Base-by-base conservation (phyloP, 345 rosid genomes). In the Barbarea vulgaris region DNA sequence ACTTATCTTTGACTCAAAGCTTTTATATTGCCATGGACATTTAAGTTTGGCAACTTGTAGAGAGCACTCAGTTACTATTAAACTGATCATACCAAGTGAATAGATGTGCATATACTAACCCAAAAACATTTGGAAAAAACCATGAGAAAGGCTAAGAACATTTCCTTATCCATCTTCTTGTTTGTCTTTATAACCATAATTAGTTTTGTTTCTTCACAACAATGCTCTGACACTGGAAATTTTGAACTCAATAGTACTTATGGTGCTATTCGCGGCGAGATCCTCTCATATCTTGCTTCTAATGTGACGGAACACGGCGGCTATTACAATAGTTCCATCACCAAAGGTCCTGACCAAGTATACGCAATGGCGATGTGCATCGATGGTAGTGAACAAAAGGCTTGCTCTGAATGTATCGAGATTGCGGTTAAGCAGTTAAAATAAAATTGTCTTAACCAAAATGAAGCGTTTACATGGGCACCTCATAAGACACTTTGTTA, bases 91-190 rank as follows among this genome's bases (percentile, higher is more conserved):
- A 28, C 1, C 0, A 0, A 36, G 34, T 15, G 33, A n/a, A 34
- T 82, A 6, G 54, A 50, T 68, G 46, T 48, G 41, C 48, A 83
- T 83, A 19, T 79, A 80, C 9, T 78, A 36, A 24, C 25, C 9
- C 28, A 37, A 48, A 34, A 14, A 5, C n/a, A 3, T 0, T n/a
- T n/a, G n/a, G n/a, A n/a, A n/a, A n/a, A n/a, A 34, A 34, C 0
- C 39, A 64, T 34, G 48, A 11, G 7, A 34, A n/a, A n/a, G n/a
- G n/a, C n/a, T n/a, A n/a, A n/a, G n/a, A n/a, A n/a, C n/a, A n/a
- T 47, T 50, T 25, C n/a, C 34, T 50, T 17, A 8, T 27, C 1
- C 2, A 3, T 62, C 42, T 52, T 72, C 51, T 72, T 0, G 63
- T 52, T 62, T 51, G 5, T 51, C 1, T n/a, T 72, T 37, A 59